Conservation (phyloP, 176 grass and related monocot genomes). For the Aegilops sharonensis region DNA sequence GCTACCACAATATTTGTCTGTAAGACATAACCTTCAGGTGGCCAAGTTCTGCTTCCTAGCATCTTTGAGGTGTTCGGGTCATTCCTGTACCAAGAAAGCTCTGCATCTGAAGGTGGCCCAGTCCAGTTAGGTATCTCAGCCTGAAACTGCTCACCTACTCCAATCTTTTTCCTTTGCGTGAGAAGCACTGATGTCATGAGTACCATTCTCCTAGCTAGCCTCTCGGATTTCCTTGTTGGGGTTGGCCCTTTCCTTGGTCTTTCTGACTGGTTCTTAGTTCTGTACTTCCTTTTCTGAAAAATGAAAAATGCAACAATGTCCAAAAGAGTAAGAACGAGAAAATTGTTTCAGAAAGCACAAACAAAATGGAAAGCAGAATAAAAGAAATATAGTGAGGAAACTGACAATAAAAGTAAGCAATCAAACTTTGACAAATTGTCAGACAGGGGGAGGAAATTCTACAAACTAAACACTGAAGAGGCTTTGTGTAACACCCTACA, state of each 20-base stretch:
- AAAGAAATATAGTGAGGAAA: constrained; percentile 13
- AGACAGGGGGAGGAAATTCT: neutral
- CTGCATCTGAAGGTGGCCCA: constrained; percentile 43
- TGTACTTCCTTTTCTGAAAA: constrained; percentile 75
- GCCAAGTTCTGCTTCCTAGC: constrained; percentile 71
- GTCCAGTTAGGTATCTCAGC: constrained; percentile 74
- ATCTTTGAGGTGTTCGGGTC: constrained; percentile 55
- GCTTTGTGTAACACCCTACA: neutral
- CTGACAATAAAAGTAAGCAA: constrained; percentile 15
- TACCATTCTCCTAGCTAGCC: constrained; percentile 67
- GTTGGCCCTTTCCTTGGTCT: constrained; percentile 42
- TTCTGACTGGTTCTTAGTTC: constrained; percentile 27
- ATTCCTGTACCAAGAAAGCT: constrained; percentile 51
- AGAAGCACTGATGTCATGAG: constrained; percentile 61
- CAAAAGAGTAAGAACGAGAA: constrained; percentile 32
- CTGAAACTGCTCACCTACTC: constrained; percentile 72
- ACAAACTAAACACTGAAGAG: constrained; percentile 8
- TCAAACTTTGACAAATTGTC: neutral
- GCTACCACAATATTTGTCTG: constrained; percentile 21
- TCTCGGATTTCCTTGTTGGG: constrained; percentile 85
- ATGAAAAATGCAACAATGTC: constrained; percentile 8
- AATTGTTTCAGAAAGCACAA: neutral
- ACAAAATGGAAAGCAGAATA: constrained; percentile 12
- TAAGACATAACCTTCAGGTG: constrained; percentile 37
- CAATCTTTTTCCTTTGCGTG: constrained; percentile 70